Percentiles rank a stretch among this genome's conserved stretches.
These are phyloP conservation scores for Chlamydomonas reinhardtii DNA, from an alignment of 163 green algal genomes.

Conservation along the genomic window DNA sequence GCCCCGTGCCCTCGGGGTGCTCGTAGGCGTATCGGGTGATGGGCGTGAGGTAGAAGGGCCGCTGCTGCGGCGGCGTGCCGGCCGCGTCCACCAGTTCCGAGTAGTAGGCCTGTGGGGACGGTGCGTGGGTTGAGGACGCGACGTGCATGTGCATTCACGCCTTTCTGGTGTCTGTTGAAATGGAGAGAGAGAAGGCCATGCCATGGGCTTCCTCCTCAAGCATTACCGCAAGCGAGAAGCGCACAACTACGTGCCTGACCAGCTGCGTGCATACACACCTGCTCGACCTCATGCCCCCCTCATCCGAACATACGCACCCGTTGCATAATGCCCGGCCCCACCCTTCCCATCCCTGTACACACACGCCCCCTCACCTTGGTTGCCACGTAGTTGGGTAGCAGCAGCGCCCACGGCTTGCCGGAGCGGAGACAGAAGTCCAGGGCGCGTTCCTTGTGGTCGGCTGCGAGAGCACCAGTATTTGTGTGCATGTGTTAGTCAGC, in stretches of 20 bases:
- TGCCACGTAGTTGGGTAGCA: constrained; percentile 63
- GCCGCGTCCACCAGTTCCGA: background rate
- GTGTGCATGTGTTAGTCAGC: too few relatives aligned
- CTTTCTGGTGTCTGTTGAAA: too few relatives aligned
- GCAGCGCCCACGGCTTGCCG: constrained; percentile 59
- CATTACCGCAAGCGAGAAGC: too few relatives aligned
- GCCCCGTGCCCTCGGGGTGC: constrained; percentile 56
- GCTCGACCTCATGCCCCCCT: too few relatives aligned
- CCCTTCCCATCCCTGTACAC: background rate
- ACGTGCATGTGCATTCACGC: background rate
- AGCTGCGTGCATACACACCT: too few relatives aligned
- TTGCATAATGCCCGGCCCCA: too few relatives aligned
- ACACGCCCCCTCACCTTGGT: constrained; percentile 39
- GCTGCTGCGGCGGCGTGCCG: constrained; percentile 2
- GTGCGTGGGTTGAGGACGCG: too few relatives aligned
- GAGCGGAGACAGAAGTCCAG: constrained; percentile 56
- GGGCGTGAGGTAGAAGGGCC: constrained; percentile 53
- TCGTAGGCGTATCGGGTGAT: constrained; percentile 51
- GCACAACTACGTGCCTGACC: too few relatives aligned
- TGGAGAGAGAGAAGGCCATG: background rate
- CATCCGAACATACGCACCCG: too few relatives aligned
- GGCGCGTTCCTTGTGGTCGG: constrained; percentile 61
- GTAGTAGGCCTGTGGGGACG: constrained; percentile 28
- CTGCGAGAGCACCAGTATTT: background rate
- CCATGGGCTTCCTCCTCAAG: background rate